Evolutionary conservation across 2,329 filamentous ascomycete genomes (phyloP).

Genomic region (Cladosporium sp.): DNA sequence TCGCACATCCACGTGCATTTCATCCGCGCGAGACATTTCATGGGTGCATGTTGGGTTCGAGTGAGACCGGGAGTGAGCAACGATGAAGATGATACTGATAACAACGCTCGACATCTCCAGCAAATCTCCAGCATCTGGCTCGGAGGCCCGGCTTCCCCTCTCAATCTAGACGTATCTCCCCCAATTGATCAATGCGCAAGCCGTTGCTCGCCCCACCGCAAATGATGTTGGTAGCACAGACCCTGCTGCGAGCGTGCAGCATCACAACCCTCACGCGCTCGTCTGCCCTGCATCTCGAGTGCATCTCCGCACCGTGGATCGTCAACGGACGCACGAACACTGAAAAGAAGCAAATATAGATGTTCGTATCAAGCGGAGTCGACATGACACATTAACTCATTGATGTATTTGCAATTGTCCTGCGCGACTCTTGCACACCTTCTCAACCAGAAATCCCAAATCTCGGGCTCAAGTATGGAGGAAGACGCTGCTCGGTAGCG

Average conservation of each 20-base stretch:
- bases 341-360: neutral
- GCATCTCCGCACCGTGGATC: constrained; percentile 6
- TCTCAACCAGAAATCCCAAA: too few species aligned
- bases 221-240: constrained; percentile 10
- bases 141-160: neutral
- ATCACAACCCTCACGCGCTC: neutral
- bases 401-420: too few species aligned
- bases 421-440: too few species aligned
- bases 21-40: neutral
- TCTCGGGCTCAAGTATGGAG: too few species aligned
- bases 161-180: neutral
- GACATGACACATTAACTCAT: too few species aligned
- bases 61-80: neutral
- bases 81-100: constrained; percentile 4
- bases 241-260: constrained; percentile 11
- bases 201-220: neutral
- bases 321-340: neutral
- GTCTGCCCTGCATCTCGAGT: constrained; percentile 5
- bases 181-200: constrained; percentile 7
- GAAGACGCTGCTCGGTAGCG: too few species aligned
- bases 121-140: neutral
- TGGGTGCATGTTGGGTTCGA: neutral
- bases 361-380: too few species aligned
- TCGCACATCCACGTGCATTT: constrained; percentile 10
- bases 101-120: constrained; percentile 13